Percentiles rank a stretch among this genome's conserved stretches.
Evolutionary conservation across 768 basidiomycete genomes (phyloP).

Genomic region (Collybia sp.): DNA sequence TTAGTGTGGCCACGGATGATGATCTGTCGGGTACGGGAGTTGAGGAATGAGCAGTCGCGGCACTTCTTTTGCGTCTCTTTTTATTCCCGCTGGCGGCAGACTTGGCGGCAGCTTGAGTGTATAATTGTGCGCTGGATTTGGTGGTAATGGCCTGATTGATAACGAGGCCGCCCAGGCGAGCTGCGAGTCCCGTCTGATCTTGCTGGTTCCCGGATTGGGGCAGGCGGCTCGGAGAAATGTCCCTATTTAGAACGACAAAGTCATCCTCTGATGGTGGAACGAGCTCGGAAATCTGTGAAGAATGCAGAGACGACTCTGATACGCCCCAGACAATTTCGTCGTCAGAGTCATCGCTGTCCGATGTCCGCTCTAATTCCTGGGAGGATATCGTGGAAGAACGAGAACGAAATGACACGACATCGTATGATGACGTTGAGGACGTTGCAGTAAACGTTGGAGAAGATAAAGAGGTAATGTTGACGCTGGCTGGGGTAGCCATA

Average conservation of each 20-base stretch:
- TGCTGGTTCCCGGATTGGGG: neutral
- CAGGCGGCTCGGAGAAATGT: neutral
- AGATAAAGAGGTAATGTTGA: slow-evolving; percentile 9
- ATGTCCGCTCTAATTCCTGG: slow-evolving; percentile 2
- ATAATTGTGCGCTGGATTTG: too few relatives aligned
- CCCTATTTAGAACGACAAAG: slow-evolving; percentile 40
- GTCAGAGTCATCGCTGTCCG: slow-evolving; percentile 33
- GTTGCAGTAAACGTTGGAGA: slow-evolving; percentile 16
- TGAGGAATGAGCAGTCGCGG: slow-evolving; percentile 1
- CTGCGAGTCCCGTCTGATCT: too few relatives aligned
- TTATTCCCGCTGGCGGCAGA: too few relatives aligned
- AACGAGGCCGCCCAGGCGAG: too few relatives aligned
- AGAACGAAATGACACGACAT: slow-evolving; percentile 14
- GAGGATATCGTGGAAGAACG: slow-evolving; percentile 12
- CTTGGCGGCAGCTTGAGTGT: too few relatives aligned
- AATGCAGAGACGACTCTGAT: slow-evolving; percentile 25
- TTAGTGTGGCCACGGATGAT: slow-evolving; percentile 6
- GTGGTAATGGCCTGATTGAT: too few relatives aligned
- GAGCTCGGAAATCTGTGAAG: slow-evolving; percentile 20
- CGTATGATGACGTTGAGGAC: slow-evolving; percentile 17
- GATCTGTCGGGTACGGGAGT: slow-evolving; percentile 3
- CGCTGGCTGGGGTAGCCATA: slow-evolving; percentile 3
- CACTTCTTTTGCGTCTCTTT: too few relatives aligned
- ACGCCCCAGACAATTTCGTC: slow-evolving; percentile 55
- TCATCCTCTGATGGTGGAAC: slow-evolving; percentile 40